Evolutionary conservation across 352 stramenopile species (phyloP), one percentile per base, ranked within the genome.

Genomic region (Globisporangium spiculum): DNA sequence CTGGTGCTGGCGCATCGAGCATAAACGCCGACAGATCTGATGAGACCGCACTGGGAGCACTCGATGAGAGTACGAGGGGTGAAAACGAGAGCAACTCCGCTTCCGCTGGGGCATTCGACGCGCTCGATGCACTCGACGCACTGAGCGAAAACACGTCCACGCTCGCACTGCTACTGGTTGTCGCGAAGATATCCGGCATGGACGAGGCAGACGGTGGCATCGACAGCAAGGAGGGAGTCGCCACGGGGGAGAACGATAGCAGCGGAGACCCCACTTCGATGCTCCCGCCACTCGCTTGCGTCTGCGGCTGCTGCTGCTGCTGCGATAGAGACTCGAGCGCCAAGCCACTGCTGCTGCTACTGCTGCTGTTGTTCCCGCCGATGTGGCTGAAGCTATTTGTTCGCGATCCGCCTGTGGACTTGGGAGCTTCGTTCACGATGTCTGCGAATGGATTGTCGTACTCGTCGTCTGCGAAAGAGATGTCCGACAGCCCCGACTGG

Each of bases 221-320:
- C 4, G 70, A 68, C 9, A 63, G 54, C 27, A 38, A 61, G 44
- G 70, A 50, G 10, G 26, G 24, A 34, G 60, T 66, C 48, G 46
- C 70, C 12, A 81, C n/a, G 50, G 79, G 77, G 12, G 77, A 85
- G 58, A 87, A 85, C 8, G 68, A 72, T 63, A 87, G 67, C 18
- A 85, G 55, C 41, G 71, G 76, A 7, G 73, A 78, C 2, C 46
- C 67, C 0, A 66, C 48, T 3, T 24, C 18, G 53, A 53, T 16
- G 26, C 54, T 22, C 62, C 59, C 30, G 3, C 50, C 16, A 27
- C 6, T 50, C 20, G 30, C n/a, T 41, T 58, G 55, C 14, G 61
- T 36, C 22, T 65, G 27, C 48, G 61, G 34, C 41, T 50, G 64
- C 22, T 65, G 27, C 48, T 50, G 34, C 41, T 50, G 64, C 20